phyloP scores from a whole-genome alignment of 495 filamentous ascomycete genomes.

The Trichoderma virens region DNA sequence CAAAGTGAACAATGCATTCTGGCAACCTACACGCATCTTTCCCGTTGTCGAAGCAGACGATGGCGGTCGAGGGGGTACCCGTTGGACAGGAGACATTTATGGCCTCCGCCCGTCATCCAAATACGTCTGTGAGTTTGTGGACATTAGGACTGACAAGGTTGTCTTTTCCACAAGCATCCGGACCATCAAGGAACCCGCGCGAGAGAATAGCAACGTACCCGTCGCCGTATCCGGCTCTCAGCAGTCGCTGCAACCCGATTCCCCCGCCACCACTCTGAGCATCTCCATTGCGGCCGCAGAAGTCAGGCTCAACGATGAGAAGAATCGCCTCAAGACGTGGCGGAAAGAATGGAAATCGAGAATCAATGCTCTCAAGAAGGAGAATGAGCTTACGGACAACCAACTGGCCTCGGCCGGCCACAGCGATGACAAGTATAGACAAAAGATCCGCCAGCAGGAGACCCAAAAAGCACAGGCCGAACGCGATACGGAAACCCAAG shows the following conservation, averaged over 20 bases:
- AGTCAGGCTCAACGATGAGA: slow-evolving; percentile 67
- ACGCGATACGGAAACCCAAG: slow-evolving; percentile 56
- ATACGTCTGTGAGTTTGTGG: slow-evolving; percentile 79
- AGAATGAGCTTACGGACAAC: slow-evolving; percentile 66
- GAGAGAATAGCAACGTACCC: background rate
- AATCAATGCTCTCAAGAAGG: slow-evolving; percentile 62
- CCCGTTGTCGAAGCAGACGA: slow-evolving; percentile 37
- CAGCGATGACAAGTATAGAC: slow-evolving; percentile 73
- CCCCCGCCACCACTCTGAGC: slow-evolving; percentile 81
- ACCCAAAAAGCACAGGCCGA: slow-evolving; percentile 75
- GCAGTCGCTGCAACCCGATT: slow-evolving; percentile 58
- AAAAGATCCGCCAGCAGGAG: slow-evolving; percentile 68
- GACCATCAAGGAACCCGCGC: slow-evolving; percentile 58
- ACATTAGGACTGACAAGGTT: slow-evolving; percentile 61
- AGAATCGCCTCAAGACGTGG: slow-evolving; percentile 61
- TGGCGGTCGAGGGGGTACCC: slow-evolving; percentile 42
- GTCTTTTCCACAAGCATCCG: slow-evolving; percentile 74
- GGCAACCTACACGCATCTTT: slow-evolving; percentile 72
- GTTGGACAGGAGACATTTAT: slow-evolving; percentile 79
- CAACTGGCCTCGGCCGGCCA: slow-evolving; percentile 64
- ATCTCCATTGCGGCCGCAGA: slow-evolving; percentile 80
- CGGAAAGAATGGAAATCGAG: slow-evolving; percentile 74
- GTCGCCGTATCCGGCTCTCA: slow-evolving; percentile 42
- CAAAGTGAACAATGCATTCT: slow-evolving; percentile 78
- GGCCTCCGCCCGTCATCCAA: slow-evolving; percentile 79